Conservation (phyloP, 176 grass and related monocot species). For the Tillandsia fasciculata region DNA sequence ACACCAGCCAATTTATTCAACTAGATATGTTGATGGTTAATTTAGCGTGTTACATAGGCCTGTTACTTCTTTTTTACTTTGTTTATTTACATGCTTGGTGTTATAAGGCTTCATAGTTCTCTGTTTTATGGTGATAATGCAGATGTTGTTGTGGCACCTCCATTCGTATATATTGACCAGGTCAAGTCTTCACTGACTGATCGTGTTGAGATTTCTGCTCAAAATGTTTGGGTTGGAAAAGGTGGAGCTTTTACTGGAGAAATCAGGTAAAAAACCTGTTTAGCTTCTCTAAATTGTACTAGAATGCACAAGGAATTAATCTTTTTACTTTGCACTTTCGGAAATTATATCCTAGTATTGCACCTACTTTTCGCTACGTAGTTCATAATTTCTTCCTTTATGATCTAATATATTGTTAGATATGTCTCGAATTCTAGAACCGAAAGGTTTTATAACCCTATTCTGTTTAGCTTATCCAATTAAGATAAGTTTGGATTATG, state of each 20-base stretch:
- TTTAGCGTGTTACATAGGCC: background rate
- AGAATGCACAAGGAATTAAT: too few relatives aligned
- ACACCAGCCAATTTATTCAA: background rate
- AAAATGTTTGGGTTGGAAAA: constrained; percentile 87
- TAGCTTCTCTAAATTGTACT: too few relatives aligned
- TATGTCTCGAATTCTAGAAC: too few relatives aligned
- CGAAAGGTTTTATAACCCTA: too few relatives aligned
- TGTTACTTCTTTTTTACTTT: background rate
- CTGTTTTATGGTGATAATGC: constrained; percentile 24
- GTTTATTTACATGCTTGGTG: background rate
- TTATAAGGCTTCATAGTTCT: constrained; percentile 9
- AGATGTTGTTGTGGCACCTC: constrained; percentile 97
- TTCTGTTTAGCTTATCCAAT: too few relatives aligned
- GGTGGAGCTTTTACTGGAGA: constrained; percentile 97
- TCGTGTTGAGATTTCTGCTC: constrained; percentile 74
- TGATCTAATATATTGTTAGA: too few relatives aligned
- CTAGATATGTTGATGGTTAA: background rate
- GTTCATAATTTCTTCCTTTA: too few relatives aligned
- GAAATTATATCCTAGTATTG: too few relatives aligned
- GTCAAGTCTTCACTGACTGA: constrained; percentile 67
- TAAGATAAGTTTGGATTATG: too few relatives aligned
- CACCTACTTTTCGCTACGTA: too few relatives aligned
- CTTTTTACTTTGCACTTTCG: too few relatives aligned
- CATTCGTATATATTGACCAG: constrained; percentile 85
- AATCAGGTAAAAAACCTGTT: constrained; percentile 33